A percentile compares a stretch with the other conserved stretches of the same genome.
Evolutionary conservation across 129 eudicot species (phyloP).

Genomic region (Pulicaria dysenterica): DNA sequence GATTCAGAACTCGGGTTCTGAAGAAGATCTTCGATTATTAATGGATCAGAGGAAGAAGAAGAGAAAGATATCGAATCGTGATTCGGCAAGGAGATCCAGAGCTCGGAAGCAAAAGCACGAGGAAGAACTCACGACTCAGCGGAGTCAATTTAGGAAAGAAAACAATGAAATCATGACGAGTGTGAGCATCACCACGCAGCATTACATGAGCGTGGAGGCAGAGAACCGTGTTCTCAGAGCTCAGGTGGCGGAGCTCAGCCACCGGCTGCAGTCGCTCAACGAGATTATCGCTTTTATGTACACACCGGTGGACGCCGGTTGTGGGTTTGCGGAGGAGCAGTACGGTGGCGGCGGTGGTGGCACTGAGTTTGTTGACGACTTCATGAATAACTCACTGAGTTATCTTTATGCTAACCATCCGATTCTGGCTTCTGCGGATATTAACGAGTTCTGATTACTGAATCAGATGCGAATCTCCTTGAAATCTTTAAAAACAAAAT

Average conservation of each 20-base stretch:
- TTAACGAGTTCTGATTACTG: slow-evolving; percentile 39
- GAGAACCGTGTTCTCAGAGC: slow-evolving; percentile 75
- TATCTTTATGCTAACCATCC: slow-evolving; percentile 56
- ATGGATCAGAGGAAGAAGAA: slow-evolving; percentile 78
- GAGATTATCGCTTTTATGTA: slow-evolving; percentile 49
- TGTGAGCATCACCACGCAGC: slow-evolving; percentile 57
- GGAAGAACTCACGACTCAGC: slow-evolving; percentile 66
- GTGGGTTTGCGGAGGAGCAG: slow-evolving; percentile 25
- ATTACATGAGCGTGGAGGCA: slow-evolving; percentile 57
- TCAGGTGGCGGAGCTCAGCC: slow-evolving; percentile 72
- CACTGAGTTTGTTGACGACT: slow-evolving; percentile 39
- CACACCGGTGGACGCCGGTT: not conserved
- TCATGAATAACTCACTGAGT: slow-evolving; percentile 51
- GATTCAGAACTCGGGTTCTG: slow-evolving; percentile 62
- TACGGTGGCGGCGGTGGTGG: slow-evolving; percentile 8
- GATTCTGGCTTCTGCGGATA: slow-evolving; percentile 68
- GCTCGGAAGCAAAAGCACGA: slow-evolving; percentile 77
- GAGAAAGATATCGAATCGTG: slow-evolving; percentile 84
- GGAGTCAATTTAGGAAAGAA: slow-evolving; percentile 57
- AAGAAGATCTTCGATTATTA: slow-evolving; percentile 50
- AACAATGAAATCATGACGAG: slow-evolving; percentile 50
- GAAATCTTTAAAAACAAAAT: not conserved
- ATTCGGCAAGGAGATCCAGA: slow-evolving; percentile 84
- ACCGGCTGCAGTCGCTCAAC: slow-evolving; percentile 64
- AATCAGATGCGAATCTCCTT: slow-evolving; percentile 21